These are phyloP conservation scores for Sanchytrium tribonematis DNA, from an alignment of 371 early-diverging fungal genomes.

Conservation along the genomic window DNA sequence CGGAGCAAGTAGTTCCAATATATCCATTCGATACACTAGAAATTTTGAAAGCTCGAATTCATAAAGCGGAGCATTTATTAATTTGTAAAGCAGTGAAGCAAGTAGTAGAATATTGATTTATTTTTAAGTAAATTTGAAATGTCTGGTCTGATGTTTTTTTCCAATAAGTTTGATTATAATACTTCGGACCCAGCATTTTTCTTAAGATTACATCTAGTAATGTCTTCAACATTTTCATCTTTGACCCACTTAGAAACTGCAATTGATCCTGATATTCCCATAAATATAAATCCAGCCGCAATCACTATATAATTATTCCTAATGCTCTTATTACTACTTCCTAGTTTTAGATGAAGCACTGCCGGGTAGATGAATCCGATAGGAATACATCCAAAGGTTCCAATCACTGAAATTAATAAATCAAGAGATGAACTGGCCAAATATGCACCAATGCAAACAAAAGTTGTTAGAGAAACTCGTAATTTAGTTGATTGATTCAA, in stretches of 20 bases:
- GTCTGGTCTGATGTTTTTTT: too few relatives aligned
- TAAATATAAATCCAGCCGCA: not conserved
- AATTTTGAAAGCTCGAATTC: constrained; percentile 54
- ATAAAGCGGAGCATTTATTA: constrained; percentile 50
- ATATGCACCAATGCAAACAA: not conserved
- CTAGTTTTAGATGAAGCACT: not conserved
- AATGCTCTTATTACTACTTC: not conserved
- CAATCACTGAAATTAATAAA: not conserved
- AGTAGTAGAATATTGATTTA: too few relatives aligned
- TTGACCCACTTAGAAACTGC: not conserved
- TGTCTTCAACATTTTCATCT: not conserved
- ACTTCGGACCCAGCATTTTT: too few relatives aligned
- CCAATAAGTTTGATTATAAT: too few relatives aligned
- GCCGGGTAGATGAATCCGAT: not conserved
- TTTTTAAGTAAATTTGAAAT: too few relatives aligned
- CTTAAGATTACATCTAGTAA: not conserved
- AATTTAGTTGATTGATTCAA: not conserved
- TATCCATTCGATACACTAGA: constrained; percentile 38
- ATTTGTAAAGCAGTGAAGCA: too few relatives aligned
- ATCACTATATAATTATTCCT: not conserved
- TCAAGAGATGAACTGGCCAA: not conserved
- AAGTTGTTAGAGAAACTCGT: not conserved
- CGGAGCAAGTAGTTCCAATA: constrained; percentile 44
- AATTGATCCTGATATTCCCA: not conserved
- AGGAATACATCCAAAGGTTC: not conserved